Conservation (phyloP, 2,329 filamentous ascomycete species). For the Microsporum canis region DNA sequence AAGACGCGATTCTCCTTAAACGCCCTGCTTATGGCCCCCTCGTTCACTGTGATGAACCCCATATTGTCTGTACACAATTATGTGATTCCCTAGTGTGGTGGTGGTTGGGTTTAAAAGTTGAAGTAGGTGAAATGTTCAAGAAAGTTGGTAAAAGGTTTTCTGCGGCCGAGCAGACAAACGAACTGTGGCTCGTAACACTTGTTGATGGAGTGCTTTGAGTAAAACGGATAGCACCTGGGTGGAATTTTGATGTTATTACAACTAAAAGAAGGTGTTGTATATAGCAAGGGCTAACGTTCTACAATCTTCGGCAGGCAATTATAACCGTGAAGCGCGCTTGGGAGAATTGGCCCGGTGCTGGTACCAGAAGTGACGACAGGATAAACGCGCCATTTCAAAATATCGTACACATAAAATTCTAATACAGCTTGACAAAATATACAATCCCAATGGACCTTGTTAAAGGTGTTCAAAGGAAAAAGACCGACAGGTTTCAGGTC, state of each 20-base stretch:
- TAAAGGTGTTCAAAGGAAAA: background rate
- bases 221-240: background rate
- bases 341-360: background rate
- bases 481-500: background rate
- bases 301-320: background rate
- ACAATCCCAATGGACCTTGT: background rate
- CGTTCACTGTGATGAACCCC: conserved; percentile 27
- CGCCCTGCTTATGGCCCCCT: conserved; percentile 28
- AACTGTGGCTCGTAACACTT: background rate
- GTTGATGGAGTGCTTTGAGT: background rate
- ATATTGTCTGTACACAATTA: conserved; percentile 17
- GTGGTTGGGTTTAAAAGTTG: background rate
- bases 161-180: background rate
- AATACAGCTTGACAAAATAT: background rate
- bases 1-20: conserved; percentile 30
- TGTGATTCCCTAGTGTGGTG: background rate
- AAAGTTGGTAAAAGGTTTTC: conserved; percentile 1
- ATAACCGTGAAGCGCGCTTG: background rate
- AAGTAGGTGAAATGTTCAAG: background rate
- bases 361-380: background rate
- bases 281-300: background rate
- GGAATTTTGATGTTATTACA: background rate
- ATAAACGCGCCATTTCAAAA: background rate
- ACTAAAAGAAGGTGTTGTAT: background rate
- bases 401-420: conserved; percentile 4